These are phyloP conservation scores for Arthrobotrys sphaeroides DNA, from an alignment of 2,329 filamentous ascomycete genomes.

Conservation along the genomic window DNA sequence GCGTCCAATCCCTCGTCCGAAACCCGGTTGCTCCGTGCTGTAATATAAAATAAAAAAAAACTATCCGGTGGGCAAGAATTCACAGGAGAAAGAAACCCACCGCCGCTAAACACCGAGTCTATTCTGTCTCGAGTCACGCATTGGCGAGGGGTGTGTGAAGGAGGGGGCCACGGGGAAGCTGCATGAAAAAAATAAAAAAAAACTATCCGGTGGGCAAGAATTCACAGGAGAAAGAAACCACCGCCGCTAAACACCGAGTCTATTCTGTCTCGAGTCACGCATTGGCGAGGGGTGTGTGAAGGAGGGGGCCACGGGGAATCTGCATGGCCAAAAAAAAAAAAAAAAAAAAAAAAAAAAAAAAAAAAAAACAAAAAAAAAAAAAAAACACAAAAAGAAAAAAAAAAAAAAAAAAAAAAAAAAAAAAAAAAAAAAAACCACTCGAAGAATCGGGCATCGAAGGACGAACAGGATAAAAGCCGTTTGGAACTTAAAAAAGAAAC, in stretches of 20 bases:
- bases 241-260: conserved; percentile 22
- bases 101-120: conserved; percentile 23
- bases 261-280: conserved; percentile 4
- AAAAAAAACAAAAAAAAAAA: not conserved
- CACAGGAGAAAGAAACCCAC: not conserved
- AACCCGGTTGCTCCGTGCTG: not conserved
- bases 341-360: no score
- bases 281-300: not conserved
- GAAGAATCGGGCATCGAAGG: not conserved
- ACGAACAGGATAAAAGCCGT: conserved; percentile 45
- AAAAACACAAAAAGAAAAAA: no score
- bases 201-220: conserved; percentile 6
- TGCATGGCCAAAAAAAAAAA: conserved; percentile 3
- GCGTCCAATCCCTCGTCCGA: conserved; percentile 15
- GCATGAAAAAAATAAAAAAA: conserved; percentile 14
- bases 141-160: not conserved
- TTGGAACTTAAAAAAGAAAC: conserved; percentile 2
- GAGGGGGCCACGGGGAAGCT: conserved; percentile 3
- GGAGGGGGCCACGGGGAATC: not conserved
- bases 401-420: no score
- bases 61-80: conserved; percentile 1
- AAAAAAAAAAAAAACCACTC: not conserved
- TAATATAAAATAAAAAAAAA: conserved; percentile 3
- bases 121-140: conserved; percentile 3
- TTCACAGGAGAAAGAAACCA: not conserved